phyloP scores from a whole-genome alignment of 768 basidiomycete species.

The Tricholoma sp. region DNA sequence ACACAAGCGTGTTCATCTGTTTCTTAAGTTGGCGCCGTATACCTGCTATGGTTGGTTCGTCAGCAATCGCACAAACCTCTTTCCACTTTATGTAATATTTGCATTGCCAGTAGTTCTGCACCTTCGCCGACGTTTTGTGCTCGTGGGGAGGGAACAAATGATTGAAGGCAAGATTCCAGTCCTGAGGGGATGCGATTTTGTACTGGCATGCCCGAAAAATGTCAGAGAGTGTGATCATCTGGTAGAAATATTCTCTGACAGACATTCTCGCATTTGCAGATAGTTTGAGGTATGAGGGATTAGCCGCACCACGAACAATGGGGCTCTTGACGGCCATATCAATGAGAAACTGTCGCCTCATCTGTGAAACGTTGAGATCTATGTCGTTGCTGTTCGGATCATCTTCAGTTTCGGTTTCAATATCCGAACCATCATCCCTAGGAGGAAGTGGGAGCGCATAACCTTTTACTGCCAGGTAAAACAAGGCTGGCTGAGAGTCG shows the following conservation, averaged over 20 bases:
- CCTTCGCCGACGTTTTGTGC: neutral
- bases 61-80: neutral
- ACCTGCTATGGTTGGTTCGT: neutral
- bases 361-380: slow-evolving; percentile 7
- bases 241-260: slow-evolving; percentile 10
- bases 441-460: slow-evolving; percentile 1
- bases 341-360: slow-evolving; percentile 21
- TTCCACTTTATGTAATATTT: neutral
- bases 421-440: slow-evolving; percentile 12
- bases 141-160: slow-evolving; percentile 1
- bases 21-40: neutral
- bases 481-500: too few relatives aligned
- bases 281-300: slow-evolving; percentile 14
- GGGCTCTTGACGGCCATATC: slow-evolving; percentile 18
- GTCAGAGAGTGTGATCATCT: slow-evolving; percentile 8
- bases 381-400: neutral
- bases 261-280: neutral
- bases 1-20: neutral
- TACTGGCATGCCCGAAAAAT: neutral
- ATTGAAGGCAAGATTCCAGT: slow-evolving; percentile 5
- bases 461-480: neutral
- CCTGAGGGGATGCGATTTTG: neutral
- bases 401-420: neutral
- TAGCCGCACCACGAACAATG: slow-evolving; percentile 4
- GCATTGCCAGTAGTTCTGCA: slow-evolving; percentile 1